Evolutionary conservation across 1,139 yeast species (phyloP), one percentile per base, ranked within the genome.

Genomic region (Pneumocystis oryctolagi): DNA sequence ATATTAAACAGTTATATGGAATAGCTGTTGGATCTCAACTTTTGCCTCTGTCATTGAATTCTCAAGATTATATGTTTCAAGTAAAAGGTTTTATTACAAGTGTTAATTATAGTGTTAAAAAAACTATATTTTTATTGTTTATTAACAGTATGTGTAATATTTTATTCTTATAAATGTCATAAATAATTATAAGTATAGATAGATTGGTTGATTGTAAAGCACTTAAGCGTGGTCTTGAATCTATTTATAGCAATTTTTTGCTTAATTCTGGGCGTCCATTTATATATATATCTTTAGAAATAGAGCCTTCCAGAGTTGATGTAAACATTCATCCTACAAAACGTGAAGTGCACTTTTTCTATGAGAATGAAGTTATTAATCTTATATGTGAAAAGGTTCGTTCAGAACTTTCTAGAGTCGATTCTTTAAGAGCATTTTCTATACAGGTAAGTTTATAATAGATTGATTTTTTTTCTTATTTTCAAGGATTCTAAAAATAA

Each of bases 251-350:
- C 30, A 76, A 79, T 14, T 87, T 82, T 71, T 74, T 92, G 18
- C 96, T 97, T 0, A 87, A 85, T 67, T 95, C 95, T 0, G 81
- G 80, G 60, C 83, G 80, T 67, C 87, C 96, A 0, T 92, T 92
- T 71, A 79, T 88, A 0, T 92, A 89, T 73, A 67, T 92, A 63
- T 79, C 88, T 60, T 72, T 92, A 30, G 77, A 77, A 53, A 82
- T 92, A 5, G 76, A 78, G 25, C 87, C 97, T 0, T 76, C 75
- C 40, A 84, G 85, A 65, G 78, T 92, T 16, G 99, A 92, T 72
- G 98, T 92, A 12, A 92, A 92, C 72, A 84, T 94, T 9, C 98
- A 94, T 71, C 99, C 99, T 0, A 92, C 98, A 0, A 92, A 92
- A 70, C 79, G 94, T 63, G 97, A 92, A 70, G 97, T 94, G 1